These are phyloP conservation scores for Globisporangium irregulare DNA, from an alignment of 352 stramenopile species.

Conservation along the genomic window DNA sequence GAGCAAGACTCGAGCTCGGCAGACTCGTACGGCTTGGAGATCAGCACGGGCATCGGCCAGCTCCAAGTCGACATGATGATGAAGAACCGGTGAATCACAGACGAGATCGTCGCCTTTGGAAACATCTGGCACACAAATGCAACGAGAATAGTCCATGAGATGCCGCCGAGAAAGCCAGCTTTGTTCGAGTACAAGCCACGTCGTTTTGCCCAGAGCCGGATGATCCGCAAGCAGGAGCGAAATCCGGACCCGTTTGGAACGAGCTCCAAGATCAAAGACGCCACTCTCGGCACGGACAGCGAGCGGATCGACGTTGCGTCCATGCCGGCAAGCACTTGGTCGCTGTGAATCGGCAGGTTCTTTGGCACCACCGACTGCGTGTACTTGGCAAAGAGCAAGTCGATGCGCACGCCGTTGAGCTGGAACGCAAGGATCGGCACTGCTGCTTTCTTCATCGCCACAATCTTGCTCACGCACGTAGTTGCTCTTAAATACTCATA, in stretches of 20 bases:
- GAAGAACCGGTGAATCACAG: constrained; percentile 80
- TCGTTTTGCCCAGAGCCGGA: constrained; percentile 72
- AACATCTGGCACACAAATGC: constrained; percentile 89
- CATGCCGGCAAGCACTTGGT: constrained; percentile 74
- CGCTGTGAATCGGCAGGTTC: constrained; percentile 70
- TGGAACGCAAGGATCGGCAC: constrained; percentile 77
- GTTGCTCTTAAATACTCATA: constrained; percentile 42
- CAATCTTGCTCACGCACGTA: constrained; percentile 51
- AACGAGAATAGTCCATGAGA: constrained; percentile 85
- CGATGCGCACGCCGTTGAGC: constrained; percentile 61
- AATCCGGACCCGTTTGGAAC: constrained; percentile 75
- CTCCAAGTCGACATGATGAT: constrained; percentile 70
- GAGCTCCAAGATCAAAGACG: constrained; percentile 77
- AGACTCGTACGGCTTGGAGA: constrained; percentile 59
- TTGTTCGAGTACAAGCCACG: constrained; percentile 86
- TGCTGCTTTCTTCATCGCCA: constrained; percentile 67
- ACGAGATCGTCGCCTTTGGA: constrained; percentile 66
- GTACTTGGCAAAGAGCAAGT: constrained; percentile 77
- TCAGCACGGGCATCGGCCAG: constrained; percentile 78
- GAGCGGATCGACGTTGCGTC: constrained; percentile 72
- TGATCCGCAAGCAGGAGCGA: constrained; percentile 62
- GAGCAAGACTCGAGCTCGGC: constrained; percentile 27
- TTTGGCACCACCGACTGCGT: constrained; percentile 65
- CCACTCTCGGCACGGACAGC: constrained; percentile 71
- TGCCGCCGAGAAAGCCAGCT: constrained; percentile 72